These are phyloP conservation scores for Pichia sp. DNA, from an alignment of 1,139 yeast species.

Conservation along the genomic window DNA sequence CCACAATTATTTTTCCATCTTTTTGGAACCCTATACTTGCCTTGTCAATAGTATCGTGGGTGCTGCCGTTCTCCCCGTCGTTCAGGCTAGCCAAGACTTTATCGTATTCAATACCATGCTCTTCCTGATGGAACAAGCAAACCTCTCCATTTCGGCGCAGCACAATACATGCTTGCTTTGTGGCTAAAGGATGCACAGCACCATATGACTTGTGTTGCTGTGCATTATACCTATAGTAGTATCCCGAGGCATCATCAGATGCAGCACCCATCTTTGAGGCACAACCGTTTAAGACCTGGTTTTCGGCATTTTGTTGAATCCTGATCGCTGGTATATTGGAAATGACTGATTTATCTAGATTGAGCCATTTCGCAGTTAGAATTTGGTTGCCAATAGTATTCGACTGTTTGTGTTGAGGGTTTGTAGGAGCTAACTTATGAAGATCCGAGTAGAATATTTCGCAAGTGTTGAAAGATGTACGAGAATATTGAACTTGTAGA, in stretches of 20 bases:
- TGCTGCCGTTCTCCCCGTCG: slow-evolving; percentile 13
- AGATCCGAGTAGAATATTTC: slow-evolving; percentile 31
- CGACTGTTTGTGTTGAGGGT: not conserved
- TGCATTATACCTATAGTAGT: slow-evolving; percentile 48
- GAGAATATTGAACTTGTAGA: slow-evolving; percentile 27
- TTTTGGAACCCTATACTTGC: slow-evolving; percentile 60
- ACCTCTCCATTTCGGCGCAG: slow-evolving; percentile 62
- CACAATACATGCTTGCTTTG: slow-evolving; percentile 69
- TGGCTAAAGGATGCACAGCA: slow-evolving; percentile 60
- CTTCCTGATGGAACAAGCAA: slow-evolving; percentile 57
- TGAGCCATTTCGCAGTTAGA: slow-evolving; percentile 64
- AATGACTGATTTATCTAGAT: slow-evolving; percentile 58
- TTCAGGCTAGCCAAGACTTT: slow-evolving; percentile 30
- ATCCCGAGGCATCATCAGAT: slow-evolving; percentile 30
- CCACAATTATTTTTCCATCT: slow-evolving; percentile 46
- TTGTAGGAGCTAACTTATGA: slow-evolving; percentile 14
- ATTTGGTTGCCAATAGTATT: slow-evolving; percentile 32
- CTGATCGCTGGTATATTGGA: slow-evolving; percentile 49
- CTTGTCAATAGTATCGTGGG: slow-evolving; percentile 32
- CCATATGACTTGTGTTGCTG: slow-evolving; percentile 58
- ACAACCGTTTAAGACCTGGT: slow-evolving; percentile 31
- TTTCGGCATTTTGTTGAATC: slow-evolving; percentile 25
- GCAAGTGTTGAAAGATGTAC: slow-evolving; percentile 35
- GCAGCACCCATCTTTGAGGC: slow-evolving; percentile 34
- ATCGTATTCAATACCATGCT: slow-evolving; percentile 55